Base-by-base conservation (phyloP, 352 stramenopile species). In the Phytophthora syringae region DNA sequence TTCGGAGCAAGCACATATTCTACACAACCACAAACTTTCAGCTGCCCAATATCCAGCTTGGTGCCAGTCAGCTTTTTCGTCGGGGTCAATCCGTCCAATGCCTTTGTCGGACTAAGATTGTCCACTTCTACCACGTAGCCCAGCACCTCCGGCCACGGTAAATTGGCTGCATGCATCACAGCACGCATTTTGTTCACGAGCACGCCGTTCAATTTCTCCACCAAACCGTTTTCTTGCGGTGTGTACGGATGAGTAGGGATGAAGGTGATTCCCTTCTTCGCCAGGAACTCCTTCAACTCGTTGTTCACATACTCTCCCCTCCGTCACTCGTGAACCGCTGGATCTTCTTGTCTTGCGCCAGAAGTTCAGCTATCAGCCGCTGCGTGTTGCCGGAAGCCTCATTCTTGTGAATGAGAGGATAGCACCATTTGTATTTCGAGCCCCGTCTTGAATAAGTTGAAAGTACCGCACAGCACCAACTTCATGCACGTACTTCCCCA, bases 371-470 rank as follows among this genome's bases (percentile, higher is more conserved):
- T 9, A 57, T 37, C 50, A 48, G 22, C 7, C 24, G 6, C 22
- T 36, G 36, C 9, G 51, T 58, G 7, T 34, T 56, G 3, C 21
- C 49, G 16, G 49, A 22, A 27, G 49, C 49, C 16, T 56, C 30
- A 11, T 15, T 21, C 18, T 58, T 49, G 4, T 39, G 34, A 3
- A 37, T 27, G 1, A 47, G 42, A 13, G 53, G 42, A 27, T 24
- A 52, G 28, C 52, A 52, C 40, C 52, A 52, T 18, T 60, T 60
- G 5, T 39, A 60, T 52, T 27, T 42, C 2, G 39, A 51, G 1
- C 52, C 52, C 25, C 52, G 25, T 59, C 52, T 1, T 59, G 52
- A 36, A 60, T 45, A 9, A 52, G 20, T 13, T 60, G 52, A 45
- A 60, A 60, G 28, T 52, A 60, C 0, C 52, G 52, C 12, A 52